Percentiles rank a stretch among this genome's conserved stretches.
phyloP scores from a whole-genome alignment of 139 green algal genomes.

The Nannochloris sp. region DNA sequence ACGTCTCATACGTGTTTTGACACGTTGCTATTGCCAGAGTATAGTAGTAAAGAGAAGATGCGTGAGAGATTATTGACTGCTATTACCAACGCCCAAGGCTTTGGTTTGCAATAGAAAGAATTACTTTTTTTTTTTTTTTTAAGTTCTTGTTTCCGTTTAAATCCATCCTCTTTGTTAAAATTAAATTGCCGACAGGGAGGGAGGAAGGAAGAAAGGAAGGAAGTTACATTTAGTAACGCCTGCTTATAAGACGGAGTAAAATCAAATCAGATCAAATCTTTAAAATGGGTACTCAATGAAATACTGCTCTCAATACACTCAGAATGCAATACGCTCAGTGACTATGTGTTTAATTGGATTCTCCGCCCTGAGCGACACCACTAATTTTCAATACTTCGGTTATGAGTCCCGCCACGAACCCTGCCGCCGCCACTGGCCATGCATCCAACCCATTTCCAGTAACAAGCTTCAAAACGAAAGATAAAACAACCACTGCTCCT shows the following conservation, averaged over 20 bases:
- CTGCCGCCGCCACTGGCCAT: background rate
- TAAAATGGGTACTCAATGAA: too few relatives aligned
- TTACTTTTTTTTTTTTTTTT: too few relatives aligned
- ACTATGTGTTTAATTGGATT: too few relatives aligned
- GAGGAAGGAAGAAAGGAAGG: too few relatives aligned
- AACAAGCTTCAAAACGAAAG: conserved; percentile 13
- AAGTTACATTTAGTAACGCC: too few relatives aligned
- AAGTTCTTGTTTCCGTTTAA: too few relatives aligned
- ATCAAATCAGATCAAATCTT: too few relatives aligned
- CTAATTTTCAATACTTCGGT: background rate
- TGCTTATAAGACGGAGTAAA: too few relatives aligned
- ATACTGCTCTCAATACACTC: too few relatives aligned
- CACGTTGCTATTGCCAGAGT: conserved; percentile 92
- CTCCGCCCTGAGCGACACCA: background rate
- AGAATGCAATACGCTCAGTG: too few relatives aligned
- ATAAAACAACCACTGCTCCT: conserved; percentile 9
- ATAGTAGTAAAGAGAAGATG: conserved; percentile 87
- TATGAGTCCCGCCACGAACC: background rate
- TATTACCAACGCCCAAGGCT: conserved; percentile 83
- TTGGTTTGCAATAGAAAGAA: conserved; percentile 95
- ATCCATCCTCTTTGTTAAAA: too few relatives aligned
- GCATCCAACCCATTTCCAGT: conserved; percentile 5
- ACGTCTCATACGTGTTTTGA: conserved; percentile 94
- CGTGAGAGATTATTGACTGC: conserved; percentile 80
- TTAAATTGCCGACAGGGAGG: too few relatives aligned